Evolutionary conservation across 495 filamentous ascomycete genomes (phyloP).

Genomic region (Thermochaetoides thermophila): DNA sequence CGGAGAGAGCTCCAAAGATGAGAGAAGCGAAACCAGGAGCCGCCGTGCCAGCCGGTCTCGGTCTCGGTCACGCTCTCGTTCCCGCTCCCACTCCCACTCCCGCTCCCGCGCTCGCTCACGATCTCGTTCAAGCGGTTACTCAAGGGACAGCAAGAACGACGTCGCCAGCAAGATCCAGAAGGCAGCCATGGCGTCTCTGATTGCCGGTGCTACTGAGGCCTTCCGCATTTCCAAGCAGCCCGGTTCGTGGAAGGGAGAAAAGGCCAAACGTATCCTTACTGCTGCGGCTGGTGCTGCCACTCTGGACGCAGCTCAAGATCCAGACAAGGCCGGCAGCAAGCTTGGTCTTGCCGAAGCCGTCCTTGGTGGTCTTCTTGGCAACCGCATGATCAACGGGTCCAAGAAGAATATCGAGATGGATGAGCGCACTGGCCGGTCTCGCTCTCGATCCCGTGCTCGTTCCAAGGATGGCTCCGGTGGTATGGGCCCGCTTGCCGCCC

Average conservation of each 20-base stretch:
- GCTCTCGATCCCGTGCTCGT: conserved; percentile 38
- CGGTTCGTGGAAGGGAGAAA: conserved; percentile 69
- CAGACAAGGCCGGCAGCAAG: conserved; percentile 54
- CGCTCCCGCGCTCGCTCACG: too few relatives aligned
- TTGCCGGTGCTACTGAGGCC: conserved; percentile 76
- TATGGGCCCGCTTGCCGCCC: conserved; percentile 41
- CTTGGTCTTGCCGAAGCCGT: conserved; percentile 56
- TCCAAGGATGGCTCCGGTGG: conserved; percentile 32
- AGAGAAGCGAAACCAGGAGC: conserved; percentile 30
- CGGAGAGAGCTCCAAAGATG: conserved; percentile 4
- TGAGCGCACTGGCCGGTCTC: conserved; percentile 32
- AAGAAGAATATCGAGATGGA: conserved; percentile 45
- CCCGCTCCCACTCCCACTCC: conserved; percentile 28
- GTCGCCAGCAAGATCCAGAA: conserved; percentile 59
- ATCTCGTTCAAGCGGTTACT: conserved; percentile 34
- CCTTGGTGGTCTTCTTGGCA: conserved; percentile 73
- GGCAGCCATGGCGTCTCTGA: conserved; percentile 70
- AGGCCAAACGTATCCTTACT: conserved; percentile 75
- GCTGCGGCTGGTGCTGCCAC: conserved; percentile 75
- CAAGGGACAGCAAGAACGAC: conserved; percentile 27
- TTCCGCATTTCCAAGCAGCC: conserved; percentile 76
- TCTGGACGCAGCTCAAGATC: conserved; percentile 61
- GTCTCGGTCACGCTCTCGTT: conserved; percentile 30
- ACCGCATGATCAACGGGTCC: conserved; percentile 61
- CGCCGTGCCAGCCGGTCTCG: conserved; percentile 34